Base-by-base conservation (phyloP, 163 green algal genomes). In the Botryococcus braunii region DNA sequence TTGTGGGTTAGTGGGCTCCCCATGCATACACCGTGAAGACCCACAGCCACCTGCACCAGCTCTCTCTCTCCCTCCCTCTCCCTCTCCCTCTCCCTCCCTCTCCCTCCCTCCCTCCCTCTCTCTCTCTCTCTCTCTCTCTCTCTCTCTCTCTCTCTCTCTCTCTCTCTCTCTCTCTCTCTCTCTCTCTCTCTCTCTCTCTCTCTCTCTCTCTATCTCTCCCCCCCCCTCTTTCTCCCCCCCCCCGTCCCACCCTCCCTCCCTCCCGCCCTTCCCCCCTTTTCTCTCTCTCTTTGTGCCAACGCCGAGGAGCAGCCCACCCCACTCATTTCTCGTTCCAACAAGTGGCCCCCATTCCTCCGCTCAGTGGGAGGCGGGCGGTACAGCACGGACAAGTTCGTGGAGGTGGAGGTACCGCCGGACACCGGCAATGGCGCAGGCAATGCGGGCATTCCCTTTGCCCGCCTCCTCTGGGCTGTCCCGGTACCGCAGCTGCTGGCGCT, bases 401-500 rank as follows among this genome's bases (percentile, higher is more conserved):
- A 84, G 68, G 66, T 89, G 62, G 78, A 91, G 73, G 66, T 92
- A 25, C 87, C 86, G 3, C 79, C 79, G 4, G 79, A 86, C 56
- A 77, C 75, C 40, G 87, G 87, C 56, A 86, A 85, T 61, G 80
- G 86, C 27, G 9, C 39, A 13, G 50, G 32, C 25, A 88, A 88
- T 60, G 80, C 79, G 9, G 86, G 84, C 34, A 72, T 92, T 3
- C 78, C 79, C 0, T 76, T 92, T 36, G 83, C 86, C 2, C 79
- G 80, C 9, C 75, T 94, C 72, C 75, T 94, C 9, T 94, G 81
- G 80, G 73, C 85, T 41, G 74, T 93, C 63, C 79, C 82, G 6
- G 52, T 68, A 0, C 35, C 49, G 13, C 35, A 68, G 29, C 34
- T 64, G 21, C n/a, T 64, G 17, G 40, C 63, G 3, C 62, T 70